Conservation (phyloP, 192 early-diverging fungal genomes). For the Gigaspora rosea region DNA sequence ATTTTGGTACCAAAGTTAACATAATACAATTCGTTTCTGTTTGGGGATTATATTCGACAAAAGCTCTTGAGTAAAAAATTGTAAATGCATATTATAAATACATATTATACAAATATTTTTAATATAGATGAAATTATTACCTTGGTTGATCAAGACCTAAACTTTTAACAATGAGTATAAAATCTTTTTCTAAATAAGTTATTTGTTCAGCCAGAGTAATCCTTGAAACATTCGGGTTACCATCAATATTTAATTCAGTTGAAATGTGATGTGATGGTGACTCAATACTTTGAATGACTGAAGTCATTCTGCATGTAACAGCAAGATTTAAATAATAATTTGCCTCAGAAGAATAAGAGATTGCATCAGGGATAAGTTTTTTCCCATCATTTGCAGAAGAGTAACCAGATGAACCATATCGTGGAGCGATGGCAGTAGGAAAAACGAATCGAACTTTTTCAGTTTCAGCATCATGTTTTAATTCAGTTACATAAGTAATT, state of each 20-base stretch:
- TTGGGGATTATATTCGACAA: slow-evolving; percentile 42
- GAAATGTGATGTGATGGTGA: slow-evolving; percentile 52
- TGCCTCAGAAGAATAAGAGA: background rate
- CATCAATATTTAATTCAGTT: slow-evolving; percentile 30
- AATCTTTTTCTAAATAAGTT: slow-evolving; percentile 44
- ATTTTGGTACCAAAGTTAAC: too few relatives aligned
- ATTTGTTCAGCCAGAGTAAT: background rate
- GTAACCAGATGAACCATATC: slow-evolving; percentile 35
- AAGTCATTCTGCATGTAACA: slow-evolving; percentile 34
- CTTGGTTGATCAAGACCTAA: slow-evolving; percentile 40
- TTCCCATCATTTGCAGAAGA: background rate
- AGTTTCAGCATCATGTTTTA: background rate
- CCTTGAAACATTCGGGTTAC: slow-evolving; percentile 12
- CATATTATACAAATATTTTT: background rate
- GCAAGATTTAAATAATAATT: slow-evolving; percentile 26
- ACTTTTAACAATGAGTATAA: slow-evolving; percentile 42
- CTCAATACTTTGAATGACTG: slow-evolving; percentile 41
- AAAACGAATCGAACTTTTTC: slow-evolving; percentile 34
- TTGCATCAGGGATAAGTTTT: slow-evolving; percentile 4
- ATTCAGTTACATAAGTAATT: slow-evolving; percentile 52
- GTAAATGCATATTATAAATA: background rate
- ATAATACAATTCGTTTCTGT: background rate
- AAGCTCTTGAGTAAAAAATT: slow-evolving; percentile 7
- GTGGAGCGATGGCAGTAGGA: slow-evolving; percentile 41
- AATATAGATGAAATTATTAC: background rate